Conservation (phyloP, 352 stramenopile species). For the Phytophthora crassamura region DNA sequence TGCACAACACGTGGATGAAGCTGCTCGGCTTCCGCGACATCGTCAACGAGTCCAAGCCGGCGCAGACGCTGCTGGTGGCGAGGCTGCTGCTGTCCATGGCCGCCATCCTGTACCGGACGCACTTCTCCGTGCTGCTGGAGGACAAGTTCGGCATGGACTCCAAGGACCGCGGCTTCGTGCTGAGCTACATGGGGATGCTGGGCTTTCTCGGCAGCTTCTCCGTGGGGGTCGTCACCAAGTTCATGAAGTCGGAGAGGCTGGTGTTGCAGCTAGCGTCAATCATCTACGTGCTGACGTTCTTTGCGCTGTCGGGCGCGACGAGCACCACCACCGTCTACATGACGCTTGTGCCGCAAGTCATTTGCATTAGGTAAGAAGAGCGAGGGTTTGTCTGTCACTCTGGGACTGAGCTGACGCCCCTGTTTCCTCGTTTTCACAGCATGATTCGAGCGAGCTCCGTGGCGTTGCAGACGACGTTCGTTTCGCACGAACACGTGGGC, state of each 20-base stretch:
- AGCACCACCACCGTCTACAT: conserved; percentile 61
- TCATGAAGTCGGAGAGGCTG: conserved; percentile 60
- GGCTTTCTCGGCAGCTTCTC: conserved; percentile 69
- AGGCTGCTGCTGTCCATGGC: conserved; percentile 78
- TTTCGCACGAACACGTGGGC: conserved; percentile 71
- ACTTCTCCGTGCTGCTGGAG: conserved; percentile 81
- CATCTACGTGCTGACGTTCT: conserved; percentile 76
- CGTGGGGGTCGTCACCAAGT: conserved; percentile 58
- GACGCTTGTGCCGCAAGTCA: conserved; percentile 69
- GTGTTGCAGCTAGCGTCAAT: conserved; percentile 69
- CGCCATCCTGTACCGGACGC: conserved; percentile 78
- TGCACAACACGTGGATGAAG: conserved; percentile 60
- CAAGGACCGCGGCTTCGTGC: conserved; percentile 65
- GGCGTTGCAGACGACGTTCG: conserved; percentile 73
- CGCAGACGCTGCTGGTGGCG: conserved; percentile 73
- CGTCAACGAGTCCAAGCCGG: conserved; percentile 64
- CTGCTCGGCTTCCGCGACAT: conserved; percentile 70
- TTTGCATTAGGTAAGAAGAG: conserved; percentile 61
- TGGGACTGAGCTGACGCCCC: conserved; percentile 1
- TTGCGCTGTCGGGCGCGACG: conserved; percentile 63
- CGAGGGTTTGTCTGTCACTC: not conserved
- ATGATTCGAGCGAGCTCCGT: conserved; percentile 85
- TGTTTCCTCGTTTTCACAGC: conserved; percentile 39
- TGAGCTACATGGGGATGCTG: conserved; percentile 86
- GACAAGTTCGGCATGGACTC: conserved; percentile 82